Conservation (phyloP, 2,329 filamentous ascomycete genomes). For the Colletotrichum euphorbiae region DNA sequence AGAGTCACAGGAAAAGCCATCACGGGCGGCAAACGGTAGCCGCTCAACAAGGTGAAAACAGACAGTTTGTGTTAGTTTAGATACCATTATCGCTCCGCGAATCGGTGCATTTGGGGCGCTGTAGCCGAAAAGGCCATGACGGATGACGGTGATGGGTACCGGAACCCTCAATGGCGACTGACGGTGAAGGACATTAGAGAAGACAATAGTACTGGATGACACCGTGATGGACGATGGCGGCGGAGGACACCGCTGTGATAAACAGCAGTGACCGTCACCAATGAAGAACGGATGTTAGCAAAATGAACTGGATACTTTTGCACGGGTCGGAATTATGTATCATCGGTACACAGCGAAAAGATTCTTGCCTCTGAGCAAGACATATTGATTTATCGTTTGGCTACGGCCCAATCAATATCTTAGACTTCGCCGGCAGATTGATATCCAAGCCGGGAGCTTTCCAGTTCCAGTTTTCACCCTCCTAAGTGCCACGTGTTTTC, state of each 20-base stretch:
- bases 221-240: no score
- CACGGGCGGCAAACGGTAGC: conserved; percentile 37
- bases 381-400: not conserved
- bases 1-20: conserved; percentile 50
- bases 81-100: conserved; percentile 20
- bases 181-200: no score
- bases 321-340: conserved; percentile 34
- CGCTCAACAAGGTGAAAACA: conserved; percentile 27
- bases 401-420: conserved; percentile 13
- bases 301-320: not conserved
- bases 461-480: conserved; percentile 5
- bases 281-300: no score
- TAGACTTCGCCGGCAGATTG: not conserved
- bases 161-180: no score
- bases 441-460: not conserved
- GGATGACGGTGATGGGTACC: no score
- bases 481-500: conserved; percentile 19
- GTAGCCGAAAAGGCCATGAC: no score
- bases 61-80: conserved; percentile 3
- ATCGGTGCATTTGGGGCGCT: conserved; percentile 23
- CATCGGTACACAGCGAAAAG: conserved; percentile 19
- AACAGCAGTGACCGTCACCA: not conserved
- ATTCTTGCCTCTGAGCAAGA: conserved; percentile 1
- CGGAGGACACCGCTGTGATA: no score
- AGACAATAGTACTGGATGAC: no score